Conservation (phyloP, 2,329 filamentous ascomycete species). For the Pyricularia sp. region DNA sequence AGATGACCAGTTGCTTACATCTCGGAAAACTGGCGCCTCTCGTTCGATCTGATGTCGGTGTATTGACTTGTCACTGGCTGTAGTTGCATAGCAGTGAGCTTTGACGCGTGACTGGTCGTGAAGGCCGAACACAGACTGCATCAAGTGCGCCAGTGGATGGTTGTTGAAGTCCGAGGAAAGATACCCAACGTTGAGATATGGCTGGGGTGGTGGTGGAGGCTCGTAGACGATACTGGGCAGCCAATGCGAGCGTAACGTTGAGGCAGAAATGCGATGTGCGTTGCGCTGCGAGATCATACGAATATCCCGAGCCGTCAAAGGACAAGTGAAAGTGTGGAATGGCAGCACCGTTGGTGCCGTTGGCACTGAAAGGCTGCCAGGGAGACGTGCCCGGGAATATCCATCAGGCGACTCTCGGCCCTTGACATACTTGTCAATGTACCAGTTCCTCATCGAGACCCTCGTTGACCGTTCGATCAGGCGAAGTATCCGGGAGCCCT, state of each 20-base stretch:
- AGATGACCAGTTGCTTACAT: conserved; percentile 78
- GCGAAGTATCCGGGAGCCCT: conserved; percentile 76
- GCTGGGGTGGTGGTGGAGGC: conserved; percentile 75
- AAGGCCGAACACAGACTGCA: conserved; percentile 97
- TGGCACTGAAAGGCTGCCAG: conserved; percentile 64
- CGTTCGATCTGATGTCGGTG: conserved; percentile 89
- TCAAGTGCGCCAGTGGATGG: conserved; percentile 90
- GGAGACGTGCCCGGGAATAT: conserved; percentile 68
- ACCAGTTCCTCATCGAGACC: conserved; percentile 75
- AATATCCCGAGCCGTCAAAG: conserved; percentile 82
- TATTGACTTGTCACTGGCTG: conserved; percentile 75
- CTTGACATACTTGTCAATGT: conserved; percentile 67
- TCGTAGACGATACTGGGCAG: conserved; percentile 70
- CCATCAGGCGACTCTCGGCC: conserved; percentile 44
- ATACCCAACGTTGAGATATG: conserved; percentile 86
- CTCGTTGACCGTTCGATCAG: conserved; percentile 79
- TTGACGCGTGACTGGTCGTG: conserved; percentile 66
- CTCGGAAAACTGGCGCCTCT: conserved; percentile 83
- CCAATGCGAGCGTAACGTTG: conserved; percentile 81
- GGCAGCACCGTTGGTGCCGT: conserved; percentile 89
- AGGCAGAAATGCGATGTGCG: conserved; percentile 83
- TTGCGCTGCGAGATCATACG: conserved; percentile 93
- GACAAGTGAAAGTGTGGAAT: conserved; percentile 96
- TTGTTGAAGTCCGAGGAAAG: conserved; percentile 99
- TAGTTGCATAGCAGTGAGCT: conserved; percentile 94